A percentile compares a stretch with the other conserved stretches of the same genome.
phyloP scores from a whole-genome alignment of 176 grass and related monocot genomes.

The Poa annua region DNA sequence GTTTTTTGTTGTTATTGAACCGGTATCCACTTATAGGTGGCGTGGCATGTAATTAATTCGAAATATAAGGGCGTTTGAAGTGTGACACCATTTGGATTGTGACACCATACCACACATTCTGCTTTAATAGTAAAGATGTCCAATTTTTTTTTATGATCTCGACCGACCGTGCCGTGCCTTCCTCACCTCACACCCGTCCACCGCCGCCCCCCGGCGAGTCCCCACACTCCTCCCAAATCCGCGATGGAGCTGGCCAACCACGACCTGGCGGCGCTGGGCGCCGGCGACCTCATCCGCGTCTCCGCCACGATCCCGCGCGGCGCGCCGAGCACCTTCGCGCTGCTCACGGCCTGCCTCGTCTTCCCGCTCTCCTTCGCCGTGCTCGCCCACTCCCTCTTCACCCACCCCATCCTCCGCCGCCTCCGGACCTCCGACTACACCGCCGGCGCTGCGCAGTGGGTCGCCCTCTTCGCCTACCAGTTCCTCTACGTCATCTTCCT shows the following conservation, averaged over 20 bases:
- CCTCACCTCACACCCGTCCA: not conserved
- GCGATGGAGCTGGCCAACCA: slow-evolving; percentile 57
- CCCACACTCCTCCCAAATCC: not conserved
- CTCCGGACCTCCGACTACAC: slow-evolving; percentile 35
- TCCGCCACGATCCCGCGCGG: slow-evolving; percentile 71
- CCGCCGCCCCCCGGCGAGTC: not conserved
- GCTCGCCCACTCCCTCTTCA: slow-evolving; percentile 94
- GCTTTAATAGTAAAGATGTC: no score
- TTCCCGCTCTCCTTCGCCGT: slow-evolving; percentile 92
- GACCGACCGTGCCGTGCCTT: not conserved
- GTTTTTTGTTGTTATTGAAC: no score
- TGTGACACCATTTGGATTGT: no score
- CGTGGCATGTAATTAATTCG: no score
- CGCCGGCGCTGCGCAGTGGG: slow-evolving; percentile 48
- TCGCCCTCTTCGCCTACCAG: slow-evolving; percentile 69
- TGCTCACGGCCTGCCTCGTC: slow-evolving; percentile 77
- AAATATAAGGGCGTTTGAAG: no score
- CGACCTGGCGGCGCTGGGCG: slow-evolving; percentile 66
- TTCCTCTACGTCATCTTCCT: slow-evolving; percentile 90
- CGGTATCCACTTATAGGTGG: no score
- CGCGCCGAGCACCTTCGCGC: slow-evolving; percentile 79
- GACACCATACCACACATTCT: no score
- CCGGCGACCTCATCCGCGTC: slow-evolving; percentile 64
- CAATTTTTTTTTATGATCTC: no score
- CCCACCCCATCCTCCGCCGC: slow-evolving; percentile 79